Evolutionary conservation across 495 filamentous ascomycete genomes (phyloP).

Genomic region (Barbatosphaeria neglecta): DNA sequence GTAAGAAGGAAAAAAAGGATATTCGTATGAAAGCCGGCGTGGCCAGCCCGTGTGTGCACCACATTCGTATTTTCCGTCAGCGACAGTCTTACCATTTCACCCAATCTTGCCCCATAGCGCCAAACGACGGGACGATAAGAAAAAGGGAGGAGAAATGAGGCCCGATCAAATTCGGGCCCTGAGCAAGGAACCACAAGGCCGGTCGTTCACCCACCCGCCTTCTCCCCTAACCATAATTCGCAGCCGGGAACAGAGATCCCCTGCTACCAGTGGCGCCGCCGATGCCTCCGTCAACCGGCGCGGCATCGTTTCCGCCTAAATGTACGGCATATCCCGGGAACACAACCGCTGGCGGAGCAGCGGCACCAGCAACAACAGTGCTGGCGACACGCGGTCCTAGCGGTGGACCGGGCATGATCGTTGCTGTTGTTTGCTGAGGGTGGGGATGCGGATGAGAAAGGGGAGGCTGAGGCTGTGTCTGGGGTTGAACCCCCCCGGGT

Average conservation of each 20-base stretch:
- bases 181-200: too few species aligned
- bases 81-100: too few species aligned
- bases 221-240: neutral
- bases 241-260: neutral
- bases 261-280: neutral
- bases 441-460: too few species aligned
- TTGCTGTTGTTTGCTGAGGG: neutral
- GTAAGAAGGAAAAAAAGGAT: too few species aligned
- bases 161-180: too few species aligned
- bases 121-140: too few species aligned
- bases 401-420: neutral
- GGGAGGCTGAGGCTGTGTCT: neutral
- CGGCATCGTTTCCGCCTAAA: neutral
- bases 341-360: neutral
- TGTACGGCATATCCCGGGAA: neutral
- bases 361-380: neutral
- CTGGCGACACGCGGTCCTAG: neutral
- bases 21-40: too few species aligned
- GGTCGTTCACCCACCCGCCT: too few species aligned
- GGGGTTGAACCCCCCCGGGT: neutral
- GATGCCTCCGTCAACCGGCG: neutral
- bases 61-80: too few species aligned
- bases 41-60: too few species aligned
- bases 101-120: too few species aligned
- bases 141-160: too few species aligned